Conservation (phyloP, 2,329 filamentous ascomycete species). For the Apiospora marii region DNA sequence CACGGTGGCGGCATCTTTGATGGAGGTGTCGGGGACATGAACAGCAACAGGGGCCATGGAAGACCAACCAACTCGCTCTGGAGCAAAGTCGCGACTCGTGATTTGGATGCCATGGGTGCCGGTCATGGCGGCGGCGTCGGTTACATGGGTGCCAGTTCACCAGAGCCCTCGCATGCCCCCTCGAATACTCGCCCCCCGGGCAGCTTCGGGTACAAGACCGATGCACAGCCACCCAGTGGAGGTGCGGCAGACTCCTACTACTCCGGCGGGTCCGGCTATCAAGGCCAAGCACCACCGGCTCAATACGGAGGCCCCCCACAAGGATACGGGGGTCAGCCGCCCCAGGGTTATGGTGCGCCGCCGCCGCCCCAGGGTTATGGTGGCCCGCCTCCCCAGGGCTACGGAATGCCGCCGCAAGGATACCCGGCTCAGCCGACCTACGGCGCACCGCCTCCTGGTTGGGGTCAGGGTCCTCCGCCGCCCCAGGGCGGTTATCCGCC, state of each 20-base stretch:
- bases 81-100: slow-evolving; percentile 66
- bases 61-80: slow-evolving; percentile 67
- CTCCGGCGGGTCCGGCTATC: slow-evolving; percentile 23
- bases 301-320: neutral
- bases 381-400: slow-evolving; percentile 35
- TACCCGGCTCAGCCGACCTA: slow-evolving; percentile 30
- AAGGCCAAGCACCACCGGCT: neutral
- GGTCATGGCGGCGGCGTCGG: slow-evolving; percentile 46
- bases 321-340: slow-evolving; percentile 11
- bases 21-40: slow-evolving; percentile 43
- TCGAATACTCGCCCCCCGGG: slow-evolving; percentile 36
- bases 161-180: slow-evolving; percentile 40
- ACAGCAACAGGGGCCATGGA: slow-evolving; percentile 59
- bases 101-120: slow-evolving; percentile 63
- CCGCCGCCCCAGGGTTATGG: slow-evolving; percentile 41
- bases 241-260: slow-evolving; percentile 33
- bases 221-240: slow-evolving; percentile 34
- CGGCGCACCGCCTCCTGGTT: slow-evolving; percentile 31
- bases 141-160: slow-evolving; percentile 47
- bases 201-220: slow-evolving; percentile 52
- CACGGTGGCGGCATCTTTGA: slow-evolving; percentile 50
- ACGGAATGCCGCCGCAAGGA: slow-evolving; percentile 36
- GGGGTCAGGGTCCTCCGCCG: slow-evolving; percentile 30
- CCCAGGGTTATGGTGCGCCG: slow-evolving; percentile 40
- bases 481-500: slow-evolving; percentile 30